Percentiles rank a stretch among this genome's conserved stretches.
These are phyloP conservation scores for Draba incana DNA, from an alignment of 345 rosid species.

Conservation along the genomic window DNA sequence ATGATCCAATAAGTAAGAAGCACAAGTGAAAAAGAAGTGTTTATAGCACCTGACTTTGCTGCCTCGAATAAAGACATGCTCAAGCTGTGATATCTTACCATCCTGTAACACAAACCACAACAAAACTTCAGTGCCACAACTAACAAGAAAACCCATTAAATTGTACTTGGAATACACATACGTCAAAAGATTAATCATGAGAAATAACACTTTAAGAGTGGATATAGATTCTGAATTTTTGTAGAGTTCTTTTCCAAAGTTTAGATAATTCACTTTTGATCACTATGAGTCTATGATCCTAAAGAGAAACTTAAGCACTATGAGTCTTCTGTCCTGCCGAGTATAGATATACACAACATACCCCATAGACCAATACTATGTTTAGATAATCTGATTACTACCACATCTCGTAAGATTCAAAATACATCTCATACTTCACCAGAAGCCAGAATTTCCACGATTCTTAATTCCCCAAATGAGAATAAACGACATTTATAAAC, in stretches of 20 bases:
- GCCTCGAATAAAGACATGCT: slow-evolving; percentile 95
- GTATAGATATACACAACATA: background rate
- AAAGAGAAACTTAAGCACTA: slow-evolving; percentile 1
- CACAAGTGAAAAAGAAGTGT: slow-evolving; percentile 4
- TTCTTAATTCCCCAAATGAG: background rate
- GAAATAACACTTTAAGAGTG: background rate
- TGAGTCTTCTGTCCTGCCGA: background rate
- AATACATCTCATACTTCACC: background rate
- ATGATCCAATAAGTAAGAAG: slow-evolving; percentile 5
- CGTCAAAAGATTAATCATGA: background rate
- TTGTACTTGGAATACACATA: background rate
- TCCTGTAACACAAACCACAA: slow-evolving; percentile 55
- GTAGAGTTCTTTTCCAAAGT: background rate
- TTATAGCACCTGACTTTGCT: slow-evolving; percentile 90
- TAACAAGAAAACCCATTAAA: background rate
- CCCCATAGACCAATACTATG: background rate
- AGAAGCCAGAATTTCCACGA: background rate
- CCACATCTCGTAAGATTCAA: background rate
- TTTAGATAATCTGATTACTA: background rate
- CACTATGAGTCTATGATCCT: background rate
- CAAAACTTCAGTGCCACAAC: background rate
- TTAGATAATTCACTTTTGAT: background rate
- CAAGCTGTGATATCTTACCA: slow-evolving; percentile 96
- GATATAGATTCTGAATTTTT: background rate
- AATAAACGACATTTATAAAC: background rate